A percentile compares a stretch with the other conserved stretches of the same genome.
phyloP scores from a whole-genome alignment of 495 filamentous ascomycete species.

The Podospora pseudopauciseta region DNA sequence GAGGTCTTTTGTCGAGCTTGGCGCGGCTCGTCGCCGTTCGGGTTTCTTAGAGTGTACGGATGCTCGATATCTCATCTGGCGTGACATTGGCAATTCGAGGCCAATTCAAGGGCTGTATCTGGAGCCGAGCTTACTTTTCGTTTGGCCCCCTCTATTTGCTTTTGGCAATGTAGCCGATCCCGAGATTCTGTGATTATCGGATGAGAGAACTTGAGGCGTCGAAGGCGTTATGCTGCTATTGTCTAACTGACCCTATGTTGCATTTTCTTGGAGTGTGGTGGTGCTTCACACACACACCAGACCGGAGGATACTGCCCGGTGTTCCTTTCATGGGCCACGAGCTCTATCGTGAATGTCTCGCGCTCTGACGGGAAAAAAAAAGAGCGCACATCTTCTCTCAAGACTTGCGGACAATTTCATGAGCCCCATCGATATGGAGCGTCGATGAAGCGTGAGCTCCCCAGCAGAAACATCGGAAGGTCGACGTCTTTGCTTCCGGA shows the following conservation, averaged over 20 bases:
- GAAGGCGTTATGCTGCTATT: neutral
- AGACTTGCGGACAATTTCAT: neutral
- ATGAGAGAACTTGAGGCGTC: neutral
- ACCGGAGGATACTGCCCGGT: constrained; percentile 3
- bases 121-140: no score
- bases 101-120: neutral
- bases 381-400: neutral
- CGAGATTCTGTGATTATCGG: neutral
- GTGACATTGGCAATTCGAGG: neutral
- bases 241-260: neutral
- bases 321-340: neutral
- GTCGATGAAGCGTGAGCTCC: constrained; percentile 2
- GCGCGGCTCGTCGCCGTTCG: constrained; percentile 1
- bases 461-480: constrained; percentile 5
- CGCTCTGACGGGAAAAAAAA: neutral
- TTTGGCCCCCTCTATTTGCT: no score
- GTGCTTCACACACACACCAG: neutral
- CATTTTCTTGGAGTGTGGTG: neutral
- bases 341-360: neutral
- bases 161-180: neutral
- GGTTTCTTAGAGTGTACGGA: neutral
- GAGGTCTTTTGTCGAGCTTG: neutral
- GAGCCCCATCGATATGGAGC: neutral
- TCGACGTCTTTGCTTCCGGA: neutral
- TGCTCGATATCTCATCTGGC: neutral